Percentiles rank a stretch among this genome's conserved stretches.
Conservation (phyloP, 1,139 yeast species). For the Blastobotrys capitulatus region DNA sequence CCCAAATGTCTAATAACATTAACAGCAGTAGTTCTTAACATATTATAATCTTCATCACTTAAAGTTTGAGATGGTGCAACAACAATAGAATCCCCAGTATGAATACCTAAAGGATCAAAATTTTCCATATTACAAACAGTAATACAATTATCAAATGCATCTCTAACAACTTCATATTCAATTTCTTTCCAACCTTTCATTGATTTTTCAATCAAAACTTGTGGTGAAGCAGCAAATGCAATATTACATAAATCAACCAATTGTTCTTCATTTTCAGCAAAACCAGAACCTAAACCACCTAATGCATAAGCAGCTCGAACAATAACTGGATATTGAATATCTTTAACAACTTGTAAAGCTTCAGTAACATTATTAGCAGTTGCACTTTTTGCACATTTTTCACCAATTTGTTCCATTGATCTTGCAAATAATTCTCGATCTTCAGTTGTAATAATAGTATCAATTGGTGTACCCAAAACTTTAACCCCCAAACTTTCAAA, state of each 20-base stretch:
- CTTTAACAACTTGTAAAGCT: constrained; percentile 77
- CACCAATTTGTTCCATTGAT: constrained; percentile 91
- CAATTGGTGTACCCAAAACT: constrained; percentile 95
- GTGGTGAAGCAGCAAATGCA: constrained; percentile 95
- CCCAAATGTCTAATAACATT: constrained; percentile 97
- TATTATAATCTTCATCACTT: constrained; percentile 95
- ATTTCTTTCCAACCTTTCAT: constrained; percentile 99
- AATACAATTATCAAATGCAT: constrained; percentile 94
- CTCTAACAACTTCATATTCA: constrained; percentile 98
- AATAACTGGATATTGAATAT: constrained; percentile 91
- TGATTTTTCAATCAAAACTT: constrained; percentile 89
- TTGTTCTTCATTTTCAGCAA: constrained; percentile 86
- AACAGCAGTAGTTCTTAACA: constrained; percentile 97
- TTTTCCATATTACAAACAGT: constrained; percentile 99
- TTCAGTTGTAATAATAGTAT: constrained; percentile 93
- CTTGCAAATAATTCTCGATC: constrained; percentile 93
- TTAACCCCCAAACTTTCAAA: constrained; percentile 87
- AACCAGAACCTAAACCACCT: constrained; percentile 98
- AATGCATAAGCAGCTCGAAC: constrained; percentile 97
- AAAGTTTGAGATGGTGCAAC: constrained; percentile 98
- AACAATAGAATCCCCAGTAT: constrained; percentile 98
- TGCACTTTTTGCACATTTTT: constrained; percentile 89
- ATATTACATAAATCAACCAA: constrained; percentile 78
- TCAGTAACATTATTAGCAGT: constrained; percentile 78
- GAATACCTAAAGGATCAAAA: constrained; percentile 97